These are phyloP conservation scores for Chrysosporium keratinophilum DNA, from an alignment of 2,329 filamentous ascomycete genomes.

Conservation along the genomic window DNA sequence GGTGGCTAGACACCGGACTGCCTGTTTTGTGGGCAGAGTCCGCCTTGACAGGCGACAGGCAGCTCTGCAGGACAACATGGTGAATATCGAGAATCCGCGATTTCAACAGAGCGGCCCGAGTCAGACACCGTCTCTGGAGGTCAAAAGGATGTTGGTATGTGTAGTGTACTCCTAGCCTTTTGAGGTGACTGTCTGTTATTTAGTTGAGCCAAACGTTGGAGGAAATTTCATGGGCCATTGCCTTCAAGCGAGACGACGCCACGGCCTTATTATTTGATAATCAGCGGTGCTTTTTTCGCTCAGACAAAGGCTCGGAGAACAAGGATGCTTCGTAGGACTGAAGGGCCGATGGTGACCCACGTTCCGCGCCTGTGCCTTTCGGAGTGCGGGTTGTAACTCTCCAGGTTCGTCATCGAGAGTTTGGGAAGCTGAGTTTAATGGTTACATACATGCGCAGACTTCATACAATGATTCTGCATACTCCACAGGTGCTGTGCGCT, in stretches of 20 bases:
- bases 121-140: background rate
- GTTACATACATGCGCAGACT: too few species aligned
- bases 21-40: conserved; percentile 17
- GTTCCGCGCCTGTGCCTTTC: background rate
- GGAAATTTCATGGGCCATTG: background rate
- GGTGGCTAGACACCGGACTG: conserved; percentile 28
- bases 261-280: background rate
- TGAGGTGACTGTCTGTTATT: background rate
- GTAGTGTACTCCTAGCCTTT: background rate
- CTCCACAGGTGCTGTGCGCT: too few species aligned
- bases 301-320: background rate
- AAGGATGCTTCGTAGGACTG: background rate
- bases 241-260: background rate
- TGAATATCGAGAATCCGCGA: background rate
- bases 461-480: too few species aligned
- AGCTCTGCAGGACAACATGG: conserved; percentile 24
- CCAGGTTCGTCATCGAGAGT: too few species aligned
- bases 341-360: background rate
- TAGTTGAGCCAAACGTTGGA: background rate
- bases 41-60: conserved; percentile 25
- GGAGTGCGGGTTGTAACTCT: too few species aligned
- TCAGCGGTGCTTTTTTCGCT: background rate
- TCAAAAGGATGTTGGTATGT: too few species aligned
- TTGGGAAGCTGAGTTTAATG: too few species aligned
- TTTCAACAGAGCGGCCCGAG: background rate